A percentile compares a stretch with the other conserved stretches of the same genome.
Evolutionary conservation across 164 flowering plant species (phyloP).

Genomic region (Magnolia sinica): DNA sequence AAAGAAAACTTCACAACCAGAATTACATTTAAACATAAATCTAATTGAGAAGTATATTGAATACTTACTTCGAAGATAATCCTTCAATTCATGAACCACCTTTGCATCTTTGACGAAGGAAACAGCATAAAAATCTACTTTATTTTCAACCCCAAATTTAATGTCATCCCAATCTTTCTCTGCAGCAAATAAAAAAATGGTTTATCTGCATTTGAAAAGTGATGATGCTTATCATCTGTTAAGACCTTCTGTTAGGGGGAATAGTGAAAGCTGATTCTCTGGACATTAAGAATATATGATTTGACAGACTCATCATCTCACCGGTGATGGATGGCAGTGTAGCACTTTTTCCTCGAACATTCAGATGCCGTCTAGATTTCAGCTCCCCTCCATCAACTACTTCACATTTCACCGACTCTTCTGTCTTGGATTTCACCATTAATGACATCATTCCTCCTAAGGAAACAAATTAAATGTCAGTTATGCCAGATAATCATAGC

Average conservation of each 20-base stretch:
- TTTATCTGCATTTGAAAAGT: conserved; percentile 7
- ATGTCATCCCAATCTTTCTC: conserved; percentile 43
- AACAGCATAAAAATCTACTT: conserved; percentile 93
- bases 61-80: conserved; percentile 62
- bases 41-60: neutral
- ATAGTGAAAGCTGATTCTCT: neutral
- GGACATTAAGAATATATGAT: neutral
- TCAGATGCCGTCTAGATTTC: conserved; percentile 88
- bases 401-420: conserved; percentile 88
- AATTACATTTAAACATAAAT: neutral
- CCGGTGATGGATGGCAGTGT: conserved; percentile 55
- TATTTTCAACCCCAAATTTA: conserved; percentile 87
- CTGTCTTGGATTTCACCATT: conserved; percentile 81
- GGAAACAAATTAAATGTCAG: neutral
- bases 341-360: conserved; percentile 98
- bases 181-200: conserved; percentile 32
- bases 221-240: neutral
- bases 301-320: conserved; percentile 15
- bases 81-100: conserved; percentile 87
- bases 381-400: conserved; percentile 99
- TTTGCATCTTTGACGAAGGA: conserved; percentile 94
- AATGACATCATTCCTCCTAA: conserved; percentile 99
- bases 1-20: neutral
- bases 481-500: neutral
- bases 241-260: neutral